These are phyloP conservation scores for Hyphodiscus sp. DNA, from an alignment of 2,329 filamentous ascomycete species.

Conservation along the genomic window DNA sequence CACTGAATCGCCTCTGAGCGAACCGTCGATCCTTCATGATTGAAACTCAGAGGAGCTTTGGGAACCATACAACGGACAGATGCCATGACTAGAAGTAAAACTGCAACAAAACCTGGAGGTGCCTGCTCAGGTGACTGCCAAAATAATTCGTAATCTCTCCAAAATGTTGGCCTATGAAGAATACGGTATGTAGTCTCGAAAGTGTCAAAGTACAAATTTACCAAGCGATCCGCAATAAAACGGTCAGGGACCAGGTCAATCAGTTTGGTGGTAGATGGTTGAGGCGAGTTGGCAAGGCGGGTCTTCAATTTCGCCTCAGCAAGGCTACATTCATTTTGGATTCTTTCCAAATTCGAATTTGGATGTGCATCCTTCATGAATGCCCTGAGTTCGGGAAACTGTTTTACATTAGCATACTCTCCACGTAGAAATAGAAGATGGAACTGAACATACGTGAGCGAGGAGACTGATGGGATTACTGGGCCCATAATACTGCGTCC, in stretches of 20 bases:
- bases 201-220: slow-evolving; percentile 21
- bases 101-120: slow-evolving; percentile 16
- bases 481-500: neutral
- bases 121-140: slow-evolving; percentile 10
- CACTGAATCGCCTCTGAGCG: neutral
- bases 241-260: slow-evolving; percentile 17
- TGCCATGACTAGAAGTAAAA: slow-evolving; percentile 21
- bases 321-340: neutral
- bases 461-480: neutral
- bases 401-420: neutral
- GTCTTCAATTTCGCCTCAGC: neutral
- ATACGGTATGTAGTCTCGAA: slow-evolving; percentile 23
- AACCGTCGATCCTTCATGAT: neutral
- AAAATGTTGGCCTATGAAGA: slow-evolving; percentile 22
- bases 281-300: neutral
- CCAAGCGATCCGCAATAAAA: slow-evolving; percentile 15
- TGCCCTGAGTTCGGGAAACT: neutral
- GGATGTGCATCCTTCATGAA: neutral
- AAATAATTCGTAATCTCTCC: slow-evolving; percentile 19
- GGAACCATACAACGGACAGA: neutral
- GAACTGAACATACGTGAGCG: neutral
- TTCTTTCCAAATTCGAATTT: neutral
- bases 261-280: neutral
- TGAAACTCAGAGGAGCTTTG: neutral
- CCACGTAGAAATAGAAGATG: neutral